A percentile compares a stretch with the other conserved stretches of the same genome.
These are phyloP conservation scores for Trametes hirsuta DNA, from an alignment of 1,284 basidiomycete genomes.

Conservation along the genomic window DNA sequence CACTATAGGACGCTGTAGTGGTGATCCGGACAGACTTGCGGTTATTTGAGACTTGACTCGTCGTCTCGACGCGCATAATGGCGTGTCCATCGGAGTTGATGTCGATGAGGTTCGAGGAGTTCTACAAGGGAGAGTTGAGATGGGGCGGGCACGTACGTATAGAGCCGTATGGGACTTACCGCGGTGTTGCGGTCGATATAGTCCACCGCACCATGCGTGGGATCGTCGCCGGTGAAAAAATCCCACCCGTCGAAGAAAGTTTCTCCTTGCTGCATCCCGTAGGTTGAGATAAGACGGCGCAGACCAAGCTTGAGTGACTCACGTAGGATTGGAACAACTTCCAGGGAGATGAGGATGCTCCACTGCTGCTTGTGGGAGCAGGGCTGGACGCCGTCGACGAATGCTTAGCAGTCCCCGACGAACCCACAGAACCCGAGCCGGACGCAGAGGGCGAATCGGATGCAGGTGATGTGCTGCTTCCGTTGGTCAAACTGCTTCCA, in stretches of 20 bases:
- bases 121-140: conserved; percentile 35
- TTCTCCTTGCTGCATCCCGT: conserved; percentile 52
- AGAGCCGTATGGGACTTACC: conserved; percentile 43
- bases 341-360: conserved; percentile 31
- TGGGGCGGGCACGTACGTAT: neutral
- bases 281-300: neutral
- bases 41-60: conserved; percentile 62
- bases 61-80: conserved; percentile 86
- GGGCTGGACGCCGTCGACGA: conserved; percentile 21
- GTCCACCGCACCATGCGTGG: conserved; percentile 75
- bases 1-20: conserved; percentile 63
- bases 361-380: conserved; percentile 15
- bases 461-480: conserved; percentile 16
- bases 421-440: conserved; percentile 17
- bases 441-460: conserved; percentile 11
- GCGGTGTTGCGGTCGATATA: conserved; percentile 62
- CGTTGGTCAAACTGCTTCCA: conserved; percentile 19
- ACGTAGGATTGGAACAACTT: conserved; percentile 34
- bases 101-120: conserved; percentile 51
- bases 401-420: conserved; percentile 27
- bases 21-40: conserved; percentile 81
- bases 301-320: conserved; percentile 7
- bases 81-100: conserved; percentile 74
- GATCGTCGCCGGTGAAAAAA: conserved; percentile 76
- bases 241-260: conserved; percentile 83